Conservation (phyloP, 2,329 filamentous ascomycete genomes). For the Neonectria faginata region DNA sequence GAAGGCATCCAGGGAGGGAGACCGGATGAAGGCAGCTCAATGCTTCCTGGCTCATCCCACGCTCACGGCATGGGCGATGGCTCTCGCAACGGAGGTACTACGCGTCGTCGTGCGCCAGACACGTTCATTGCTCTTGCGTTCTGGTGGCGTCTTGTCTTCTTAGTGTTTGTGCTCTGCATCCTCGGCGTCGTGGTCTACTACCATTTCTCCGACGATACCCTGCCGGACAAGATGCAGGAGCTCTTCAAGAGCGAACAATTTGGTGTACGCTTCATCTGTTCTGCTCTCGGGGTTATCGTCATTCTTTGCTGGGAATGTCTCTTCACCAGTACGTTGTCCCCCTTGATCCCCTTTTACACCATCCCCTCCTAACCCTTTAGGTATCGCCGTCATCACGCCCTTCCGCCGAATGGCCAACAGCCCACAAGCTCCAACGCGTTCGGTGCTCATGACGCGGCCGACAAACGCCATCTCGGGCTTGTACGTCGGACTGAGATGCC, state of each 20-base stretch:
- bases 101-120: too few species aligned
- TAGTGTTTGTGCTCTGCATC: conserved; percentile 49
- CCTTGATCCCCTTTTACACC: neutral
- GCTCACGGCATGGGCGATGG: too few species aligned
- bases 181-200: conserved; percentile 57
- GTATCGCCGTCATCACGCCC: conserved; percentile 58
- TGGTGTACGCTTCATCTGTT: conserved; percentile 58
- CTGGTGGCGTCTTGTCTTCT: conserved; percentile 50
- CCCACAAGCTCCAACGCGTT: conserved; percentile 49
- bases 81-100: too few species aligned
- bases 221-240: conserved; percentile 46
- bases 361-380: conserved; percentile 7
- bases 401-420: conserved; percentile 53
- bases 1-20: too few species aligned
- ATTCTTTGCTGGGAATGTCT: conserved; percentile 57
- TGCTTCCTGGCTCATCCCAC: too few species aligned
- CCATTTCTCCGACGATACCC: conserved; percentile 40
- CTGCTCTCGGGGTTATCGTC: conserved; percentile 54
- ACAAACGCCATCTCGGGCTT: conserved; percentile 60
- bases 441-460: conserved; percentile 55
- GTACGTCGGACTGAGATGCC: conserved; percentile 35
- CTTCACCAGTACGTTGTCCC: conserved; percentile 50
- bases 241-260: conserved; percentile 56
- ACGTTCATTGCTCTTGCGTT: conserved; percentile 53
- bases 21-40: too few species aligned